Evolutionary conservation across 164 flowering plant genomes (phyloP), one percentile per base, ranked within the genome.

Genomic region (Aristolochia contorta): DNA sequence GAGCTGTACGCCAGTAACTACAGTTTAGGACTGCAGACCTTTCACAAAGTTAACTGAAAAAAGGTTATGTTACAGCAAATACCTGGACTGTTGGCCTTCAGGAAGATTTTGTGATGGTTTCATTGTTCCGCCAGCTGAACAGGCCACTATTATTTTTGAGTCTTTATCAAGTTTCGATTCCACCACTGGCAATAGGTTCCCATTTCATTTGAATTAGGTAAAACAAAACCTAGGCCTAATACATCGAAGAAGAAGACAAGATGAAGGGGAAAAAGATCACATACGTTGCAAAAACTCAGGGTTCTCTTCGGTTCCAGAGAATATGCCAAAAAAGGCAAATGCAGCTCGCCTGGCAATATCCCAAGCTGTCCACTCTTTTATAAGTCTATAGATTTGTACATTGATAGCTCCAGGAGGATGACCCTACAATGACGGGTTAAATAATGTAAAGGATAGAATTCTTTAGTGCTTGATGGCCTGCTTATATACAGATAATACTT

Each of bases 321-420:
- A 93, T 61, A 93, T 89, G 62, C 98, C 98, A 55, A 93, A 93
- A 77, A 93, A 93, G 22, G 97, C 97, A 79, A 93, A 93, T 68
- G 97, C 98, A 71, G 82, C 92, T 21, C 98, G 84, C 60, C 98
- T 77, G 47, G 98, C 94, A 48, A 93, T 93, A 72, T 93, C 98
- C 98, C 98, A 93, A 20, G 98, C 94, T 54, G 97, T 93, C 97
- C 98, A 93, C 63, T 93, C 96, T 77, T 86, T 93, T 76, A 93
- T 89, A 12, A 93, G 94, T 74, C 98, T 83, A 66, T 86, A 89
- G 57, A 93, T 76, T 79, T 93, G 94, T 51, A 81, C 96, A 77
- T 93, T 93, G 16, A 89, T 77, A 16, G 92, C 96, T 27, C 89
- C 96, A 27, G 83, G 82, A 32, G 97, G 89, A 75, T 93, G 97